Evolutionary conservation across 2,329 filamentous ascomycete genomes (phyloP).

Genomic region (Penicillium sp.): DNA sequence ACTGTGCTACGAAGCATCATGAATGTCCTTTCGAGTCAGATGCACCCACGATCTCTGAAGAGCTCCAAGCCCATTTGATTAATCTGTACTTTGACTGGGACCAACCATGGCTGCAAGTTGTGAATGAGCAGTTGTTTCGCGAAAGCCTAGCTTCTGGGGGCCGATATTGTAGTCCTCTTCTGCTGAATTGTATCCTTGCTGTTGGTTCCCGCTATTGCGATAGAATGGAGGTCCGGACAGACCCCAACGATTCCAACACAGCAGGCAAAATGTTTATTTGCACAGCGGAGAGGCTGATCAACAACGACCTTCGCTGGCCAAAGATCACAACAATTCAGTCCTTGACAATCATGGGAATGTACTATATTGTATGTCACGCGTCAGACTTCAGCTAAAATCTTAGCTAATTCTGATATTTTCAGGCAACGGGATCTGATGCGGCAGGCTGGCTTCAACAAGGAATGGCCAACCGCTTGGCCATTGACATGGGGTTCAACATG

Average conservation of each 20-base stretch:
- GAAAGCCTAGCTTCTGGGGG: conserved; percentile 27
- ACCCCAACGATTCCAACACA: conserved; percentile 34
- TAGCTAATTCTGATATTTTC: neutral
- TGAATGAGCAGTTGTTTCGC: conserved; percentile 39
- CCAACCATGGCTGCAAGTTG: conserved; percentile 38
- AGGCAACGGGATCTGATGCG: conserved; percentile 39
- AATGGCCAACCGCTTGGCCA: conserved; percentile 37
- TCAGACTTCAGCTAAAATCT: neutral
- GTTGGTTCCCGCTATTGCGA: conserved; percentile 38
- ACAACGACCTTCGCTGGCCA: conserved; percentile 27
- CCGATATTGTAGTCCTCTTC: conserved; percentile 32
- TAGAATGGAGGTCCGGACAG: conserved; percentile 29
- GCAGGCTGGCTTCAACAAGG: conserved; percentile 41
- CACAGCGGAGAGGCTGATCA: conserved; percentile 24
- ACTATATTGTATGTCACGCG: conserved; percentile 27
- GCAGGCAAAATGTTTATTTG: conserved; percentile 35
- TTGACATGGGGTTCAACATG: conserved; percentile 43
- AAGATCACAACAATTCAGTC: conserved; percentile 42
- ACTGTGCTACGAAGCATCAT: neutral
- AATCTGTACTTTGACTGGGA: conserved; percentile 42
- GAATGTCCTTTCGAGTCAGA: neutral
- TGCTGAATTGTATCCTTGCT: conserved; percentile 38
- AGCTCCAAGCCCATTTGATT: conserved; percentile 32
- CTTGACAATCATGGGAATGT: conserved; percentile 30
- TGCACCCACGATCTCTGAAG: conserved; percentile 12